Conservation (phyloP, 163 green algal species). For the Dunaliella salina region DNA sequence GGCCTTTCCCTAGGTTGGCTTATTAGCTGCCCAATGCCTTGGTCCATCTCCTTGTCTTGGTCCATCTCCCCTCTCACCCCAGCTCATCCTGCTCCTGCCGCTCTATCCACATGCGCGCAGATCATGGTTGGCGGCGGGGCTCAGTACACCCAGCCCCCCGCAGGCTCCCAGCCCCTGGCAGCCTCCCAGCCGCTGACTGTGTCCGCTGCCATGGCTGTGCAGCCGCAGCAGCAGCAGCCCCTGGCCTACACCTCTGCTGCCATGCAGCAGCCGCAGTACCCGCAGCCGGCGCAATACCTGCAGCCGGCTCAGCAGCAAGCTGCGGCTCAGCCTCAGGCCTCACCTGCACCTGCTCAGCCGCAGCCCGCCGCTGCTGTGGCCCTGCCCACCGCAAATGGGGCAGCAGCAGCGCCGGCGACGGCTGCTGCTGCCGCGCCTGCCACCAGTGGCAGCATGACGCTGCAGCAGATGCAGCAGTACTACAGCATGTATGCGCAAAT, state of each 20-base stretch:
- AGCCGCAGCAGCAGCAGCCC: conserved; percentile 12
- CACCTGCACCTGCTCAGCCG: neutral
- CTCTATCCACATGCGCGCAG: neutral
- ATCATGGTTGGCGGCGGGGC: neutral
- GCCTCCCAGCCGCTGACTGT: neutral
- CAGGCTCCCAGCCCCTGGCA: neutral
- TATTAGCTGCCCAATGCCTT: too few species aligned
- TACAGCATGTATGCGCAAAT: conserved; percentile 16
- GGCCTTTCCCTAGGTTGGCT: too few species aligned
- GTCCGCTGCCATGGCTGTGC: neutral
- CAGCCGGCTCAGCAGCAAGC: neutral
- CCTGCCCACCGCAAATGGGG: conserved; percentile 1
- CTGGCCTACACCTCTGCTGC: neutral
- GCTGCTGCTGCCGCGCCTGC: conserved; percentile 20
- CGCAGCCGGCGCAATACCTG: conserved; percentile 11
- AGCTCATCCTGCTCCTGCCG: too few species aligned
- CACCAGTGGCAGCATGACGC: conserved; percentile 29
- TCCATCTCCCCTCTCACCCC: too few species aligned
- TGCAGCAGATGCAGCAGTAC: conserved; percentile 36
- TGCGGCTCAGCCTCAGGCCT: neutral
- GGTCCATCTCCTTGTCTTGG: too few species aligned
- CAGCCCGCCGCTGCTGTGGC: conserved; percentile 1
- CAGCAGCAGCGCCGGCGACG: conserved; percentile 17
- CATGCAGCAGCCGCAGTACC: conserved; percentile 13
- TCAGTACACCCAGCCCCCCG: neutral